Percentiles rank a stretch among this genome's conserved stretches.
Conservation (phyloP, 768 basidiomycete genomes). For the Sporobolomyces pararoseus region DNA sequence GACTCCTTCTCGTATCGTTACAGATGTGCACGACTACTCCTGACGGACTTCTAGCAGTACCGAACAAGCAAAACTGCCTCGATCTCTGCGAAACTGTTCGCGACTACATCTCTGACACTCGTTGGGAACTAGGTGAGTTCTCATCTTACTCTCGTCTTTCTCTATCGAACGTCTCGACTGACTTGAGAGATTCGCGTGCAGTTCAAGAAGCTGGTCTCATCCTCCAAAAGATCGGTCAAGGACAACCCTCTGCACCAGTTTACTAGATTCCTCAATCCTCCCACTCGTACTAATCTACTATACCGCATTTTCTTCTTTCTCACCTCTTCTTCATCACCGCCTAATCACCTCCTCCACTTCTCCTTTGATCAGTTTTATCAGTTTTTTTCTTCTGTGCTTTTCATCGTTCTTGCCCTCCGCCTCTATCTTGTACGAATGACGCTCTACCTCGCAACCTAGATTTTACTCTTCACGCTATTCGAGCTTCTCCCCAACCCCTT, state of each 20-base stretch:
- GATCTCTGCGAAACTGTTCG: conserved; percentile 28
- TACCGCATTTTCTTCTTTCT: conserved; percentile 1
- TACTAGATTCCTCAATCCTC: conserved; percentile 2
- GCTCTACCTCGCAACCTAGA: not conserved
- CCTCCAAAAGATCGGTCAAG: conserved; percentile 16
- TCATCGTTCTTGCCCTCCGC: not conserved
- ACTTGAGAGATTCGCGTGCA: not conserved
- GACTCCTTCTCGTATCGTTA: not conserved
- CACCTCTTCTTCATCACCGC: not conserved
- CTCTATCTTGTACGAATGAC: not conserved
- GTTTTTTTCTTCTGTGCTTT: not conserved
- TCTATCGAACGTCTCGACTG: not conserved
- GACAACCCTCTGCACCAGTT: conserved; percentile 2
- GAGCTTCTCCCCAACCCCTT: too few relatives aligned
- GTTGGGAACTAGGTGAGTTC: conserved; percentile 35
- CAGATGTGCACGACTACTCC: conserved; percentile 41
- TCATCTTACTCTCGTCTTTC: not conserved
- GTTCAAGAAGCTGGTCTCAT: conserved; percentile 38
- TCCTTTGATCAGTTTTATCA: not conserved
- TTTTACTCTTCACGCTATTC: not conserved
- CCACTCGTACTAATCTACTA: not conserved
- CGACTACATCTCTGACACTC: conserved; percentile 37
- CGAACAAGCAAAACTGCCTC: conserved; percentile 37
- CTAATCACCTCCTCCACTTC: not conserved
- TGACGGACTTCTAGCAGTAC: conserved; percentile 37